Base-by-base conservation (phyloP, 768 basidiomycete species). In the Lactifluus volemus region DNA sequence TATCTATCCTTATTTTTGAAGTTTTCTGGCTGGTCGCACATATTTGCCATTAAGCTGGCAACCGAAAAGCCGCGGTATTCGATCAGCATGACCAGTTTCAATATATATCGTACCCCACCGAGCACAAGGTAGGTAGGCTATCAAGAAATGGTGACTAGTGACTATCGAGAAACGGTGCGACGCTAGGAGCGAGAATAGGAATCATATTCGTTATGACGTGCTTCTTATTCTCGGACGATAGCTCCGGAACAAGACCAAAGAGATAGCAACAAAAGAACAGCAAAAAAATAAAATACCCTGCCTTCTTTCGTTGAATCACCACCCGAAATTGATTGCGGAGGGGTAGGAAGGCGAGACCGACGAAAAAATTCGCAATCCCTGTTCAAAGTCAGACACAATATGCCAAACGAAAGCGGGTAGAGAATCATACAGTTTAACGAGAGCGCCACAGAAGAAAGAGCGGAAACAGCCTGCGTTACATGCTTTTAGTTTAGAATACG, bases 281-380 rank as follows among this genome's bases (percentile, higher is more conserved):
- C 86, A 68, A 96, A 98, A 4, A 95, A 74, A 67, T 87, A 95
- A 70, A 98, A 98, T 2, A 98, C 84, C 49, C 88, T 80, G n/a
- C 93, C 93, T 67, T 90, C 87, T 65, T 89, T 87, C 53, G 67
- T 67, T 1, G 75, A 71, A 48, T 79, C 76, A 0, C 82, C 84
- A 2, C 79, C 79, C 9, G 90, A 79, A 98, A 78, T 19, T 81
- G 66, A 72, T 91, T 84, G 57, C 92, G 84, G 42, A 97, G 73
- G 0, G 92, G 94, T 21, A 98, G 77, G 74, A 98, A 98, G 25
- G 82, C 70, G 4, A 97, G 74, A 10, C 92, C 92, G 25, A 98
- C 86, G 61, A 85, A 47, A 68, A 97, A 95, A 71, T 96, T 97
- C 32, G 81, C 75, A 47, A 84, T 79, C 94, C 94, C 93, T 90